Evolutionary conservation across 495 filamentous ascomycete genomes (phyloP), one percentile per base, ranked within the genome.

Genomic region (Daldinia caldariorum): DNA sequence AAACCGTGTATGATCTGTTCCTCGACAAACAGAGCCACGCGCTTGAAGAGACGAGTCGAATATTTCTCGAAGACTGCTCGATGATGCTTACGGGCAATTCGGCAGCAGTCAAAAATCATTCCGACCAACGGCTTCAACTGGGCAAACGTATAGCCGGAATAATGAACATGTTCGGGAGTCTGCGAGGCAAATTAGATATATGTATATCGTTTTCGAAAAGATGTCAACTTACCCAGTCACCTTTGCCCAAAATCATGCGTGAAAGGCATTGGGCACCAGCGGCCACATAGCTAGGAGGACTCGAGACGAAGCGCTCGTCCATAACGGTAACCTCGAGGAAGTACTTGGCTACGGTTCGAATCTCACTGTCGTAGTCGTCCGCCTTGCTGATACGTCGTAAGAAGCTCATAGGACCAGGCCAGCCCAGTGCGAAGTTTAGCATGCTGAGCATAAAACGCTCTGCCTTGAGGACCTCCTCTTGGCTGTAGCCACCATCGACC

Each of bases 361-460:
- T 97, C 81, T 99, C 94, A 55, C 97, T 83, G 75, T 98, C 94
- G 77, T 98, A 99, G 75, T 97, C 94, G 78, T 99, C 95, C 14
- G 95, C 95, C 82, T 98, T 99, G 88, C 95, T 98, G 78, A 97
- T 94, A 61, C 94, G 89, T 58, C 95, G 86, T 55, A 99, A 84
- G 82, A 98, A 99, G 81, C 94, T 97, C 94, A 99, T 97, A 1
- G 95, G 95, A 49, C 95, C 96, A 9, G 95, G 95, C 91, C 91
- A 99, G 32, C 95, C 96, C 26, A 99, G 88, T 76, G 97, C 92
- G 74, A 96, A 99, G 67, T 94, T 87, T 43, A 99, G 85, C 89
- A 97, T 96, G 78, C 85, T 94, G 39, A 98, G 84, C 95, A 99
- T 99, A 85, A 97, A 98, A 18, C 93, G 89, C 80, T 99, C 95